Evolutionary conservation across 2,329 filamentous ascomycete genomes (phyloP).

Genomic region (Alternaria sp.): DNA sequence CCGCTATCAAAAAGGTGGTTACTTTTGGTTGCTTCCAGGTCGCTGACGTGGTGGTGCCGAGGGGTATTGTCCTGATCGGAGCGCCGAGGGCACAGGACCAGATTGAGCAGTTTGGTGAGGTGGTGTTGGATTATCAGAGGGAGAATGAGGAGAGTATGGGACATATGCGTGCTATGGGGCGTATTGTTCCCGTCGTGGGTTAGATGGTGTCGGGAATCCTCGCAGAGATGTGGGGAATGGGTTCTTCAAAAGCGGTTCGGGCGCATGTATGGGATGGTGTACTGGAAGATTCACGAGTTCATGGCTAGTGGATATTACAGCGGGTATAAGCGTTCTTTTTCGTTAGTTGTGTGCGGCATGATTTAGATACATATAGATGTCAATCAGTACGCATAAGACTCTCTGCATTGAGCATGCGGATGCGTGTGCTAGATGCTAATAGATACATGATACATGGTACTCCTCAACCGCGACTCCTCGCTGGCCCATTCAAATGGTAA

Average conservation of each 20-base stretch:
- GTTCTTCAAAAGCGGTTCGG: not conserved
- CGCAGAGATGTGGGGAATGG: not conserved
- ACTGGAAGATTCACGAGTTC: not conserved
- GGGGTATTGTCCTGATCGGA: slow-evolving; percentile 65
- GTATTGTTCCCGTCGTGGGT: slow-evolving; percentile 33
- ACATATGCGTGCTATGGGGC: slow-evolving; percentile 13
- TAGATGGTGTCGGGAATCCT: not conserved
- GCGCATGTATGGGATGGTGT: not conserved
- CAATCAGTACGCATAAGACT: not conserved
- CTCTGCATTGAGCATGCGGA: not conserved
- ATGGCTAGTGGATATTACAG: not conserved
- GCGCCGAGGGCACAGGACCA: slow-evolving; percentile 64
- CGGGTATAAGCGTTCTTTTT: not conserved
- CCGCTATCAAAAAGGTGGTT: slow-evolving; percentile 62
- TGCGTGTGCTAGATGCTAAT: not conserved
- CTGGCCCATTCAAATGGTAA: not conserved
- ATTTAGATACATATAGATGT: not conserved
- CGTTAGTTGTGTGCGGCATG: not conserved
- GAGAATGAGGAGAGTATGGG: slow-evolving; percentile 15
- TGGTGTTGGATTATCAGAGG: slow-evolving; percentile 41
- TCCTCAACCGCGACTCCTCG: not conserved
- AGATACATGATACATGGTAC: not conserved
- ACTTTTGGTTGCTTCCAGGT: slow-evolving; percentile 70
- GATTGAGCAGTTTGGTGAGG: slow-evolving; percentile 58
- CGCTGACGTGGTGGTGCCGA: slow-evolving; percentile 61